Base-by-base conservation (phyloP, 768 basidiomycete genomes). In the Phylloporus sp. region DNA sequence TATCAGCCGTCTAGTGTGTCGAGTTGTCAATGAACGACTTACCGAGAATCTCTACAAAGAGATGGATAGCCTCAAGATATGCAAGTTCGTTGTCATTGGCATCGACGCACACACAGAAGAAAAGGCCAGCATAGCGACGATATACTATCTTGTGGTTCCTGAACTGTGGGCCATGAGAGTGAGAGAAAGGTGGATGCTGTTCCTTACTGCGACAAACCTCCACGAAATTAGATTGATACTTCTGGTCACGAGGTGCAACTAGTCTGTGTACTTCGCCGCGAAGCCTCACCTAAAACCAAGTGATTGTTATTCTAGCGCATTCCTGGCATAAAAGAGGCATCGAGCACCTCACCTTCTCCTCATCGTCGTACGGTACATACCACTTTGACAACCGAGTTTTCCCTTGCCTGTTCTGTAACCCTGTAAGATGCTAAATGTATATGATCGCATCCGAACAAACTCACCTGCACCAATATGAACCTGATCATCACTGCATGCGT, bases 321-420 rank as follows among this genome's bases (percentile, higher is more conserved):
- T 42, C 22, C 50, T 2, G 22, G 47, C 20, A 41, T 32, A 24
- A n/a, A n/a, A 27, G 11, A 44, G 7, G 27, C 13, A 39, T 32
- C 62, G 29, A 39, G 28, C 12, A 52, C 31, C 70, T 42, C 45
- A 91, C 92, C 85, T 98, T 99, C 78, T 98, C 97, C 60, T 99
- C 97, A 65, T 99, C 97, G 61, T 97, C 95, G 60, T 94, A 98
- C 1, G 97, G 97, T 24, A 91, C 91, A 74, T 98, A 98, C 95
- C 95, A 99, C 72, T 98, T 98, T 10, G 92, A 94, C 45, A 98
- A 70, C 50, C 97, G 79, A 4, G 95, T 98, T 75, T 99, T 99
- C 16, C 97, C 97, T 74, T 99, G 97, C 35, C 95, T 85, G 68
- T 98, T 98, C 94, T 98, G 39, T 28, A 20, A 11, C 43, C 8